A percentile compares a stretch with the other conserved stretches of the same genome.
phyloP scores from a whole-genome alignment of 2,329 filamentous ascomycete species.

The Botrytis byssoidea region DNA sequence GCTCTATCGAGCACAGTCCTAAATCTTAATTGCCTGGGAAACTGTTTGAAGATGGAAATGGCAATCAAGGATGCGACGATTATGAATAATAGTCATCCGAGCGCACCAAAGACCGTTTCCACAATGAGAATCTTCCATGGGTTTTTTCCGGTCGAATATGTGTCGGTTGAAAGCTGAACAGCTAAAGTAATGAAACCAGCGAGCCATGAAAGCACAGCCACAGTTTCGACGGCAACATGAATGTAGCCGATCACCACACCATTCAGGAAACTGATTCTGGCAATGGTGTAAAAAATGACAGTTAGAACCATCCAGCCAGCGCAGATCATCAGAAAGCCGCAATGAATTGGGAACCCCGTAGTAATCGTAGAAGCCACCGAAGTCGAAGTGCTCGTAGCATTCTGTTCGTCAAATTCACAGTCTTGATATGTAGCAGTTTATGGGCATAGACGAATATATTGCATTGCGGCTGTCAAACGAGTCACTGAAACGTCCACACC shows the following conservation, averaged over 20 bases:
- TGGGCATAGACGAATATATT: neutral
- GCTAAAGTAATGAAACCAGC: neutral
- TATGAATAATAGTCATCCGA: neutral
- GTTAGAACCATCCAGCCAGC: neutral
- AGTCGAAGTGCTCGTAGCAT: neutral
- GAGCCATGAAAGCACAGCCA: neutral
- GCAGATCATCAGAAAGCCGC: neutral
- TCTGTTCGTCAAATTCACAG: neutral
- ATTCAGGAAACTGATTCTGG: neutral
- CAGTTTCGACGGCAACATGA: neutral
- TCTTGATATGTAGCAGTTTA: neutral
- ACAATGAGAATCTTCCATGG: neutral
- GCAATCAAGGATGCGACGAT: neutral
- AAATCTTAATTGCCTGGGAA: neutral
- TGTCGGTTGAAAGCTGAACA: neutral
- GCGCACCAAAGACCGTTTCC: neutral
- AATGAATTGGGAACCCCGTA: neutral
- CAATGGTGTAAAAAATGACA: neutral
- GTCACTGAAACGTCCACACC: neutral
- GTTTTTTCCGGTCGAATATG: neutral
- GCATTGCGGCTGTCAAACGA: neutral
- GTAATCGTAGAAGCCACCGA: neutral
- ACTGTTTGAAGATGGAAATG: neutral
- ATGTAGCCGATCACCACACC: neutral
- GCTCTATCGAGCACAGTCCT: neutral